Evolutionary conservation across 176 grass and related monocot genomes (phyloP), one percentile per base, ranked within the genome.

Genomic region (Oryza nivara): DNA sequence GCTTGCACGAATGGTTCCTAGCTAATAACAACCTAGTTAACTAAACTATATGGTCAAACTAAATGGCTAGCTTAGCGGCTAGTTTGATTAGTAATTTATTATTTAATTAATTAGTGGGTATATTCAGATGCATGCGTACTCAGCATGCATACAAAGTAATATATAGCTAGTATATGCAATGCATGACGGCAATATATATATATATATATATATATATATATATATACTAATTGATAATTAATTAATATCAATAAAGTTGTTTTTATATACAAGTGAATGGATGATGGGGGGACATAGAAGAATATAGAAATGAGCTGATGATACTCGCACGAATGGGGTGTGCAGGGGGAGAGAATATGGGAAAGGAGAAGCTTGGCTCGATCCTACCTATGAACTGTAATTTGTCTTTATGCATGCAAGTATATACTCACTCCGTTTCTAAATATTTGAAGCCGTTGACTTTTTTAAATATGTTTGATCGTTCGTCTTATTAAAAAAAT

Each of bases 271-370:
- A 46, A 61, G 75, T 41, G 61, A 76, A 74, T 23, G n/a, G n/a
- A 23, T 63, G 58, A 63, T 20, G 46, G 76, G 69, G 69, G 64
- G 82, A 80, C 87, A 89, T 11, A 13, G 77, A 70, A 63, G 17
- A 1, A 63, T 84, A 80, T 19, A 70, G n/a, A 79, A 79, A 15
- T 82, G 11, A 34, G 30, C 15, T 47, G 19, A 69, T 38, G 19
- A 75, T 80, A 28, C 65, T 13, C 49, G 38, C 87, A 85, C 70
- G 76, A 80, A 85, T 41, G 87, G 87, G 48, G 40, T 69, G 76
- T 58, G 58, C 58, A 11, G 75, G 64, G 68, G 48, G 81, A 89
- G 87, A 80, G 87, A 89, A 89, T 85, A 84, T 85, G 70, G 82
- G 87, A 80, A 85, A 70, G 34, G 82, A 56, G 28, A 68, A 88